phyloP scores from a whole-genome alignment of 805 yeast genomes.

The Ogataea trehaloabstinens region DNA sequence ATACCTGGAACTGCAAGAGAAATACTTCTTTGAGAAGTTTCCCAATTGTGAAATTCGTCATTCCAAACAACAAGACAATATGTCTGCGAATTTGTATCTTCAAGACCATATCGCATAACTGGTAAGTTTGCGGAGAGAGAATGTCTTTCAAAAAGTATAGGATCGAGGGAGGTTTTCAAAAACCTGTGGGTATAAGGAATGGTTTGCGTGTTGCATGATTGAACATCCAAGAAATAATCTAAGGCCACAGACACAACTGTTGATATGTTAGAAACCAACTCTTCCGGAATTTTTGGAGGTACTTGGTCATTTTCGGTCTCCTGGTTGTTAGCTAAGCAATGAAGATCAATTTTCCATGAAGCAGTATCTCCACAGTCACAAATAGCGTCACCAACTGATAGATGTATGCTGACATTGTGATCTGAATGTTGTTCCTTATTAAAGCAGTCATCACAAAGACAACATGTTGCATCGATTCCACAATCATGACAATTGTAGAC shows the following conservation, averaged over 20 bases:
- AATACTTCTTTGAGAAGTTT: conserved; percentile 24
- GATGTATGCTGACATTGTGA: conserved; percentile 59
- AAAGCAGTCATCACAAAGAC: conserved; percentile 70
- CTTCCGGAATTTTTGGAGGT: conserved; percentile 17
- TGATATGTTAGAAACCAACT: conserved; percentile 21
- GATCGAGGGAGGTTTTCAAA: conserved; percentile 4
- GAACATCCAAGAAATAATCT: conserved; percentile 42
- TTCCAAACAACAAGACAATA: conserved; percentile 68
- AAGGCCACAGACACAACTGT: conserved; percentile 31
- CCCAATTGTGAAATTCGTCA: conserved; percentile 68
- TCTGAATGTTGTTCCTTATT: conserved; percentile 64
- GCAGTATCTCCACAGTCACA: conserved; percentile 75
- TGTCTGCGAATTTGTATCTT: conserved; percentile 34
- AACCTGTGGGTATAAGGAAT: conserved; percentile 15
- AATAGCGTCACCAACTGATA: conserved; percentile 53
- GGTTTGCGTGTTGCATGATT: conserved; percentile 32
- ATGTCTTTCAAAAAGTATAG: conserved; percentile 5
- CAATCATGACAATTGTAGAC: conserved; percentile 75
- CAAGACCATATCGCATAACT: conserved; percentile 31
- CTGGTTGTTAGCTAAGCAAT: conserved; percentile 40
- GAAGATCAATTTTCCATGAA: conserved; percentile 54
- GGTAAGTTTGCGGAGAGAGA: conserved; percentile 37
- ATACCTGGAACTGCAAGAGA: conserved; percentile 13
- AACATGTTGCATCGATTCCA: conserved; percentile 77
- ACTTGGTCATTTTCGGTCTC: conserved; percentile 9